These are phyloP conservation scores for Rauvolfia tetraphylla DNA, from an alignment of 257 asterid species.

Conservation along the genomic window DNA sequence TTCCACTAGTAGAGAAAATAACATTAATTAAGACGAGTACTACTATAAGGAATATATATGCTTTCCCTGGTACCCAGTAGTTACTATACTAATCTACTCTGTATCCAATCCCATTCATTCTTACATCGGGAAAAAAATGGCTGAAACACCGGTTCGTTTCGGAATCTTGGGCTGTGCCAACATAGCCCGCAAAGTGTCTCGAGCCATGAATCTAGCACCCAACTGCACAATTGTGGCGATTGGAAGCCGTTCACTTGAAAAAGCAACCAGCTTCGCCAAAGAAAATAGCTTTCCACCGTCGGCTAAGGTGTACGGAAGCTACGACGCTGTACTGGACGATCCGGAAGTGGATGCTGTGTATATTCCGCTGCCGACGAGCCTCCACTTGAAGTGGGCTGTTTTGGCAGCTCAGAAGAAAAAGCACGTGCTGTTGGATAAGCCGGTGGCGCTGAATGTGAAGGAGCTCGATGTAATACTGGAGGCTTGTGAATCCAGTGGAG, in stretches of 20 bases:
- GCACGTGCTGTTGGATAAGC: slow-evolving; percentile 41
- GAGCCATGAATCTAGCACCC: slow-evolving; percentile 34
- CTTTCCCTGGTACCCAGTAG: no score
- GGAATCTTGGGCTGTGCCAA: slow-evolving; percentile 47
- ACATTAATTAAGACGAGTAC: no score
- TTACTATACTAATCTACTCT: no score
- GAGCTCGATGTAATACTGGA: slow-evolving; percentile 37
- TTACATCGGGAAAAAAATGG: no score
- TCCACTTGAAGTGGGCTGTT: slow-evolving; percentile 42
- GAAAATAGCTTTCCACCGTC: slow-evolving; percentile 30
- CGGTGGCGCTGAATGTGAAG: slow-evolving; percentile 37
- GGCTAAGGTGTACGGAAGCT: slow-evolving; percentile 33
- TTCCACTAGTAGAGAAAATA: no score
- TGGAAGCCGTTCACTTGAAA: slow-evolving; percentile 44
- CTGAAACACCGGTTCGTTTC: slow-evolving; percentile 24
- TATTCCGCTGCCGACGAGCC: slow-evolving; percentile 42
- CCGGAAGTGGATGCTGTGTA: slow-evolving; percentile 43
- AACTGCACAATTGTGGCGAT: slow-evolving; percentile 32
- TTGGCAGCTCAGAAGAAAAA: slow-evolving; percentile 39
- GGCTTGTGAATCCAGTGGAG: slow-evolving; percentile 41
- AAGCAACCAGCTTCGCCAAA: slow-evolving; percentile 29
- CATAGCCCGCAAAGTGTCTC: slow-evolving; percentile 38
- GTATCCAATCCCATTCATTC: no score
- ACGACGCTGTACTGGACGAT: slow-evolving; percentile 45
- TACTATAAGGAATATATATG: no score